A percentile compares a stretch with the other conserved stretches of the same genome.
Evolutionary conservation across 2,329 filamentous ascomycete genomes (phyloP).

Genomic region (Ceratocystis papillata): DNA sequence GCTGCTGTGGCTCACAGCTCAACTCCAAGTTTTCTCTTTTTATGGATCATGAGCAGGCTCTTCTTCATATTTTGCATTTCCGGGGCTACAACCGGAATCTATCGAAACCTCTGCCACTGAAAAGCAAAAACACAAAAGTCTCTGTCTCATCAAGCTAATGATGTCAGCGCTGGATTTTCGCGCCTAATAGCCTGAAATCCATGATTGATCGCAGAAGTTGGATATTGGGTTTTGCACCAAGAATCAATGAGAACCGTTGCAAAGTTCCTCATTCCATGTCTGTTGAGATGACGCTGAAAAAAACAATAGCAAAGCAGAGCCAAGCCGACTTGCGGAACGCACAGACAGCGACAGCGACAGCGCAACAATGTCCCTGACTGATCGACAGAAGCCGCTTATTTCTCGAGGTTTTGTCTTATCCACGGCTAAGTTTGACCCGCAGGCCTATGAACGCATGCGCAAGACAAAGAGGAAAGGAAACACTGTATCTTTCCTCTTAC

Average conservation of each 20-base stretch:
- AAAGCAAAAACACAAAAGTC: background rate
- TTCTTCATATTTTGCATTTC: background rate
- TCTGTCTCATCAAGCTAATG: background rate
- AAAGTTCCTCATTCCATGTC: constrained; percentile 11
- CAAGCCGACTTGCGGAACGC: background rate
- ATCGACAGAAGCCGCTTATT: constrained; percentile 9
- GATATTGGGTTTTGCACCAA: background rate
- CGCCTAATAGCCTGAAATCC: background rate
- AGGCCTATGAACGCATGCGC: background rate
- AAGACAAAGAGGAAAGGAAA: background rate
- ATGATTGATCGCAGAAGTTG: background rate
- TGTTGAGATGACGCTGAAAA: background rate
- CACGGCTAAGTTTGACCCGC: constrained; percentile 1
- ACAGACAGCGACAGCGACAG: constrained; percentile 7
- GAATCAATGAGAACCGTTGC: constrained; percentile 1
- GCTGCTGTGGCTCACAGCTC: background rate
- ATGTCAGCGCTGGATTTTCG: no score
- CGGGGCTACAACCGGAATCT: background rate
- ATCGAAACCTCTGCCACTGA: background rate
- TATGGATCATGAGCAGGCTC: background rate
- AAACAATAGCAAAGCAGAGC: background rate
- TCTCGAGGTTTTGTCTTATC: background rate
- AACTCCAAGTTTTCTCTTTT: background rate
- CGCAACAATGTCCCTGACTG: background rate
- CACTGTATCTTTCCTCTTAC: no score